Evolutionary conservation across 2,329 filamentous ascomycete species (phyloP), one percentile per base, ranked within the genome.

Genomic region (Pseudogymnoascus sp.): DNA sequence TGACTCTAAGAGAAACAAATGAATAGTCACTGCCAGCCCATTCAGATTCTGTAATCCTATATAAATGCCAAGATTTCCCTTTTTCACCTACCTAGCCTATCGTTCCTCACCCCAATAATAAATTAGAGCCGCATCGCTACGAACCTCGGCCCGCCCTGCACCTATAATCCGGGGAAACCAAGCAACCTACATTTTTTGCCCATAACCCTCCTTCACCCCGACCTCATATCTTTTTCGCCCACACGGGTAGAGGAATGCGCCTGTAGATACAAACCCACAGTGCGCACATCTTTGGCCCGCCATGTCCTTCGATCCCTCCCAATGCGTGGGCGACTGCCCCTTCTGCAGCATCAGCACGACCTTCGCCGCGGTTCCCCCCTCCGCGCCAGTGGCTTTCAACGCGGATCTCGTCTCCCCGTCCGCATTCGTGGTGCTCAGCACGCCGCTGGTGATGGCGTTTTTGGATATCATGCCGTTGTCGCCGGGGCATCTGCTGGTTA

Each of bases 391-490:
- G 14, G 67, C 68, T 7, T 76, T 77, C 7, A 69, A 68, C 62
- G 69, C 73, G 6, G 64, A 64, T 5, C 64, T 68, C 8, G 64
- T 74, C 0, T 63, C 73, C 23, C 76, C 78, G 0, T 66, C 79
- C 6, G 77, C 83, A 14, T 86, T 84, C 71, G 72, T 97, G 31
- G 83, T 97, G 34, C 83, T 97, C 64, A 90, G 90, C 2, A 95
- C 90, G 0, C 86, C 86, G 1, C 75, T 86, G 66, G 85, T 95
- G 29, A 78, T 97, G 67, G 92, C 92, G 45, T 97, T 97, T 76
- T 82, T 97, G 69, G 93, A 97, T 77, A 96, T 97, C 71, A 84
- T 96, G 79, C 95, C 95, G 0, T 84, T 97, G 61, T 89, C 90
- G 0, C 80, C 80, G 0, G 93, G 93, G 1, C 93, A 97, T 79